Conservation (phyloP, 164 flowering plant genomes). For the Umbilicus rupestris region DNA sequence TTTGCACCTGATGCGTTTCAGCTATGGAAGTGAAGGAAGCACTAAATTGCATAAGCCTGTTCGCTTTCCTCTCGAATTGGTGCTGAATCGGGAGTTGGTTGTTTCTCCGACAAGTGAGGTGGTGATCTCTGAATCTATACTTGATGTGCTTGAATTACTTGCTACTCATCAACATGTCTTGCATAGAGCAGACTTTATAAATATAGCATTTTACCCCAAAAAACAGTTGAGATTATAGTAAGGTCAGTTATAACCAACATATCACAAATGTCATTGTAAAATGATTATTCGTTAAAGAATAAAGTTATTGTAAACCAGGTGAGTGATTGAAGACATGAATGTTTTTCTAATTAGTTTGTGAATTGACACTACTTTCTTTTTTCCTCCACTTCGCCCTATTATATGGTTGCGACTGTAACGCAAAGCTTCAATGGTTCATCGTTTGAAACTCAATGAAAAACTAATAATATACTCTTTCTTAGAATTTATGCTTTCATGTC, state of each 20-base stretch:
- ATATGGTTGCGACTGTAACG: neutral
- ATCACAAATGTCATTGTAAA: neutral
- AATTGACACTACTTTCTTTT: neutral
- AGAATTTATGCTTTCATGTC: neutral
- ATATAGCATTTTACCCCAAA: neutral
- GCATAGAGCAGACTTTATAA: neutral
- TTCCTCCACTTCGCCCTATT: neutral
- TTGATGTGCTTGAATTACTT: neutral
- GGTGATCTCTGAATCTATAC: conserved; percentile 2
- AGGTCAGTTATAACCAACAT: neutral
- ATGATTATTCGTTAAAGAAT: neutral
- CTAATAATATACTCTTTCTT: too few relatives aligned
- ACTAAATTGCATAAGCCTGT: conserved; percentile 83
- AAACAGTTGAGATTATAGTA: too few relatives aligned
- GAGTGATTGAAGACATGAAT: neutral
- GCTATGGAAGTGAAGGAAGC: conserved; percentile 85
- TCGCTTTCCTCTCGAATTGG: conserved; percentile 74
- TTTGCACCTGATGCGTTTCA: conserved; percentile 91
- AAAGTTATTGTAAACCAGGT: neutral
- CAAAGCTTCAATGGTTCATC: neutral
- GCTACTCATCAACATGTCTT: neutral
- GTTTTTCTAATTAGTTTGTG: neutral
- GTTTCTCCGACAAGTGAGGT: conserved; percentile 70
- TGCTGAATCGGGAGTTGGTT: conserved; percentile 63
- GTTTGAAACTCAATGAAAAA: neutral